Conservation (phyloP, 2,329 filamentous ascomycete species). For the Aureobasidium sp. region DNA sequence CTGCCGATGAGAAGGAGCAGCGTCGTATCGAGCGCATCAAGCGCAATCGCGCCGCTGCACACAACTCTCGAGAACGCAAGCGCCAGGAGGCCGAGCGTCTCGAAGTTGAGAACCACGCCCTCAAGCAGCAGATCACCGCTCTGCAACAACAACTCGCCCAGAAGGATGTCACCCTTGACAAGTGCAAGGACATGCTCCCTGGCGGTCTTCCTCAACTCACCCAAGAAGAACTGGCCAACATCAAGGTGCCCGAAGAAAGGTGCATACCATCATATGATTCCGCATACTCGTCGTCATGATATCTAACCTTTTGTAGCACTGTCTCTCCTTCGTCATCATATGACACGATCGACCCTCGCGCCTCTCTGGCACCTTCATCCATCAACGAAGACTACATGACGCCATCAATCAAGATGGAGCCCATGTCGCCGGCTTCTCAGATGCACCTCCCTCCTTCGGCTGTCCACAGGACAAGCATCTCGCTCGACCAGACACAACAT, state of each 20-base stretch:
- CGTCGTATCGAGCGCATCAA: conserved; percentile 94
- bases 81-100: conserved; percentile 82
- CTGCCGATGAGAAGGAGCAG: conserved; percentile 97
- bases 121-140: conserved; percentile 14
- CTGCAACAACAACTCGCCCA: conserved; percentile 14
- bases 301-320: conserved; percentile 13
- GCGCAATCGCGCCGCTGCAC: conserved; percentile 88
- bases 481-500: conserved; percentile 98
- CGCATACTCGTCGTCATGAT: conserved; percentile 2
- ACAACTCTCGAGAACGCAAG: conserved; percentile 94
- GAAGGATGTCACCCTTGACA: conserved; percentile 18
- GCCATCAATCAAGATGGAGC: conserved; percentile 21
- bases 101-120: conserved; percentile 36
- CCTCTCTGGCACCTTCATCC: conserved; percentile 18
- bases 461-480: conserved; percentile 16
- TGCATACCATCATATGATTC: conserved; percentile 5
- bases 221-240: conserved; percentile 15
- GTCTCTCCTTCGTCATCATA: conserved; percentile 17
- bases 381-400: conserved; percentile 20
- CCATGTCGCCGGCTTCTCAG: conserved; percentile 13
- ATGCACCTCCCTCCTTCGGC: conserved; percentile 7
- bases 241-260: conserved; percentile 18
- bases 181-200: conserved; percentile 18
- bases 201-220: conserved; percentile 17
- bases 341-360: conserved; percentile 20